Percentiles rank a stretch among this genome's conserved stretches.
These are phyloP conservation scores for Candida sojae DNA, from an alignment of 1,139 yeast species.

Conservation along the genomic window DNA sequence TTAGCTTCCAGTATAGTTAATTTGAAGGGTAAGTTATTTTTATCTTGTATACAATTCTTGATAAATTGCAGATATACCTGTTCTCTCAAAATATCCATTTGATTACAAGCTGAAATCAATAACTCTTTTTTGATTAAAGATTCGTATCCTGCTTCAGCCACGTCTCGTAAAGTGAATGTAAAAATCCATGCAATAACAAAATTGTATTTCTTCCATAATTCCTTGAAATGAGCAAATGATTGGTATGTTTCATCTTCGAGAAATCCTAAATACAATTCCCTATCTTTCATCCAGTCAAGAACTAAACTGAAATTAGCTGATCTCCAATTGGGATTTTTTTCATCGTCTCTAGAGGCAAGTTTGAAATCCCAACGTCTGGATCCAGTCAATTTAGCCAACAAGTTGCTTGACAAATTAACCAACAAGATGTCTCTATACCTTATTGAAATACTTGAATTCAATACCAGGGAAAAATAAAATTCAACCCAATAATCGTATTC, in stretches of 20 bases:
- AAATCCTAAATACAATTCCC: slow-evolving; percentile 18
- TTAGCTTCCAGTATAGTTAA: background rate
- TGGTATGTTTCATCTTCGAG: slow-evolving; percentile 24
- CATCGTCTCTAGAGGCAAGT: background rate
- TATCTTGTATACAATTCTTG: background rate
- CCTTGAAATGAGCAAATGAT: slow-evolving; percentile 19
- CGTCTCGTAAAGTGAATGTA: slow-evolving; percentile 6
- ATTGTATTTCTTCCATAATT: slow-evolving; percentile 25
- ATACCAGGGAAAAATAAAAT: slow-evolving; percentile 10
- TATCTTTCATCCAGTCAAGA: slow-evolving; percentile 11
- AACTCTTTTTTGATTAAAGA: background rate
- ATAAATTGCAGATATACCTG: slow-evolving; percentile 6
- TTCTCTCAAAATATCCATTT: slow-evolving; percentile 9
- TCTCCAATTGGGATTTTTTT: slow-evolving; percentile 4
- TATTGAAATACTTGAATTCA: slow-evolving; percentile 3
- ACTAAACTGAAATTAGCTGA: slow-evolving; percentile 7
- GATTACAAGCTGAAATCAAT: background rate
- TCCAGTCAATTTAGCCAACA: slow-evolving; percentile 14
- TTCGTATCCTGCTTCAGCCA: background rate
- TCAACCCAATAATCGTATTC: slow-evolving; percentile 14
- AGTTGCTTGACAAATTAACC: slow-evolving; percentile 8
- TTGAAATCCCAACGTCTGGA: slow-evolving; percentile 3
- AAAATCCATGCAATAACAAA: slow-evolving; percentile 25
- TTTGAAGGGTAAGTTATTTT: background rate
- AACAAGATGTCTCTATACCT: slow-evolving; percentile 11